Evolutionary conservation across 345 rosid species (phyloP).

Genomic region (Brassica incana): DNA sequence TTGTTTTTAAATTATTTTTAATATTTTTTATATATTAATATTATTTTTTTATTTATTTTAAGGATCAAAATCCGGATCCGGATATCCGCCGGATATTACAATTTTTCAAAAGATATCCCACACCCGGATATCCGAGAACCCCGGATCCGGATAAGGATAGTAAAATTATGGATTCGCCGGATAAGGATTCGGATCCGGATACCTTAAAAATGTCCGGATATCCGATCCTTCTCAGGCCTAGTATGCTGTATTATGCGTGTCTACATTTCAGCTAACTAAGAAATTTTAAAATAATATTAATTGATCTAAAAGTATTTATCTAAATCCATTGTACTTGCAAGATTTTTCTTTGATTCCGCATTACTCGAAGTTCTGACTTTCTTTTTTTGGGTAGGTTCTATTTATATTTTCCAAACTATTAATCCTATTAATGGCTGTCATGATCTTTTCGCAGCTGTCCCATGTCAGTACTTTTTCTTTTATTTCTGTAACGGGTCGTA

Average conservation of each 20-base stretch:
- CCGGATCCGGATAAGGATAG: no score
- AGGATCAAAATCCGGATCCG: no score
- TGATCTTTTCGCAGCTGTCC: conserved; percentile 24
- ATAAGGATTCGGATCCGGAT: no score
- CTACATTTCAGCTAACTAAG: background rate
- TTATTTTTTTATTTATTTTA: no score
- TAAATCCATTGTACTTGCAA: conserved; percentile 5
- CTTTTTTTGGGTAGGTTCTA: background rate
- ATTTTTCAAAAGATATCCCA: no score
- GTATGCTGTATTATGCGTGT: background rate
- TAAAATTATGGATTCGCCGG: no score
- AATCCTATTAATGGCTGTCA: conserved; percentile 16
- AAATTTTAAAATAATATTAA: background rate
- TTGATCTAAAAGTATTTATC: background rate
- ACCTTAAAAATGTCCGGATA: no score
- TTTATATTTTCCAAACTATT: background rate
- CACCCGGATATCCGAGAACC: no score
- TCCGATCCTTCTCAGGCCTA: background rate
- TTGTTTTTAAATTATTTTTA: no score
- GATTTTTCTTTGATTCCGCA: background rate
- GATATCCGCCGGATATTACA: no score
- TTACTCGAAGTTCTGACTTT: background rate
- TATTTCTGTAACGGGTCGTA: background rate
- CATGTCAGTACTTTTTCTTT: conserved; percentile 28
- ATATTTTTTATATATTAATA: no score